Base-by-base conservation (phyloP, 73 alveolate genomes). In the Stentor roeselii region DNA sequence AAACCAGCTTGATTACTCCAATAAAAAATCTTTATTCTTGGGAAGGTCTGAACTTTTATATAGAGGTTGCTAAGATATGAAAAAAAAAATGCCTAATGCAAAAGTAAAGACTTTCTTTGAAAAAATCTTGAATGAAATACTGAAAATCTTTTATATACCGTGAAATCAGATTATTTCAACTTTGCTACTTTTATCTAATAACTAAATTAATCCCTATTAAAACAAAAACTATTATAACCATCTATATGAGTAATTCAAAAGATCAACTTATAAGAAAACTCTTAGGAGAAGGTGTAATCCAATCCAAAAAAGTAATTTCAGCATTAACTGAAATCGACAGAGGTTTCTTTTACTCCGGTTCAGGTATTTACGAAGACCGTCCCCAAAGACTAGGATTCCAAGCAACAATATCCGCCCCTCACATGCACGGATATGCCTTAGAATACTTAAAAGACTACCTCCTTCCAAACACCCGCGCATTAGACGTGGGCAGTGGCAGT, bases 391-490 rank as follows among this genome's bases (percentile, higher is more conserved):
- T 95, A 50, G 98, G 98, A 27, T 95, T 86, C 83, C 86, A 88
- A 67, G 94, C 95, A 39, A 93, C 96, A 3, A 95, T 95, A 30
- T 93, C 98, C 11, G 98, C 99, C 15, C 99, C 99, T 21, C 97
- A 91, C 83, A 93, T 95, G 98, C 99, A 95, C 86, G 98, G 97
- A 1, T 60, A 59, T 86, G 95, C 98, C 4, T 86, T 93, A 36
- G 91, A 88, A 83, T 59, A 60, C 31, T 84, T 95, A 37, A 34
- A 84, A 36, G 83, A 58, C 31, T 67, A 84, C 31, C 85, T 91
- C 0, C 75, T 58, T 1, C 84, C 89, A 38, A 94, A 92, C 3
- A 84, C 90, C 11, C 83, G 75, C 32, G 93, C 91, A 36, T 80
- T 95, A 59, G 99, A 95, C 83, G 86, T 95, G 14, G 99, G 99